Conservation (phyloP, 345 rosid species). For the Citrus unshiu region DNA sequence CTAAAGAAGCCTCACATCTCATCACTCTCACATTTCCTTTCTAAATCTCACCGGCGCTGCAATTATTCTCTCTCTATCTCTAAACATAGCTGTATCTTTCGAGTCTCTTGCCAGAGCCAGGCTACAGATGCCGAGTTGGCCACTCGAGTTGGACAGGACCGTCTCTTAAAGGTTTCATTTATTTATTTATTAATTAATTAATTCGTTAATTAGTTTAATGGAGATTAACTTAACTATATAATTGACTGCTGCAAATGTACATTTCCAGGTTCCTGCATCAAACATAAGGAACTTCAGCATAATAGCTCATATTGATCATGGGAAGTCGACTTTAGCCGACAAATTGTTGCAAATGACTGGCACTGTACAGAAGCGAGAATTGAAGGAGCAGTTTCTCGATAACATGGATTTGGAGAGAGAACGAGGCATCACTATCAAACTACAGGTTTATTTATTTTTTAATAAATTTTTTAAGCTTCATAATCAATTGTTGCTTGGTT, state of each 20-base stretch:
- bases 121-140: slow-evolving; percentile 26
- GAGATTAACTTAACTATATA: background rate
- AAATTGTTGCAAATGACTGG: slow-evolving; percentile 93
- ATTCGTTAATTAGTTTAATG: background rate
- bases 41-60: background rate
- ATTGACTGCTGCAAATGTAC: background rate
- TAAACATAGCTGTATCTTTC: slow-evolving; percentile 8
- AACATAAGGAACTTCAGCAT: slow-evolving; percentile 83
- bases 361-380: slow-evolving; percentile 85
- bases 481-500: background rate
- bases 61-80: background rate
- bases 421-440: slow-evolving; percentile 95
- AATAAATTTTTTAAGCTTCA: too few relatives aligned
- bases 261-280: slow-evolving; percentile 59
- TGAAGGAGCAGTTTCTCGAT: slow-evolving; percentile 98
- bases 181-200: background rate
- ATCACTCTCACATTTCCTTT: slow-evolving; percentile 17
- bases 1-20: slow-evolving; percentile 14
- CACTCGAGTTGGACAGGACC: slow-evolving; percentile 59
- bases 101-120: slow-evolving; percentile 37
- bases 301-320: slow-evolving; percentile 98
- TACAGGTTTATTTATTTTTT: slow-evolving; percentile 42
- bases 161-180: slow-evolving; percentile 54
- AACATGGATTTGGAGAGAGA: slow-evolving; percentile 99
- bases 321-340: slow-evolving; percentile 94